Evolutionary conservation across 1,284 basidiomycete species (phyloP).

Genomic region (Marasmius oreades): DNA sequence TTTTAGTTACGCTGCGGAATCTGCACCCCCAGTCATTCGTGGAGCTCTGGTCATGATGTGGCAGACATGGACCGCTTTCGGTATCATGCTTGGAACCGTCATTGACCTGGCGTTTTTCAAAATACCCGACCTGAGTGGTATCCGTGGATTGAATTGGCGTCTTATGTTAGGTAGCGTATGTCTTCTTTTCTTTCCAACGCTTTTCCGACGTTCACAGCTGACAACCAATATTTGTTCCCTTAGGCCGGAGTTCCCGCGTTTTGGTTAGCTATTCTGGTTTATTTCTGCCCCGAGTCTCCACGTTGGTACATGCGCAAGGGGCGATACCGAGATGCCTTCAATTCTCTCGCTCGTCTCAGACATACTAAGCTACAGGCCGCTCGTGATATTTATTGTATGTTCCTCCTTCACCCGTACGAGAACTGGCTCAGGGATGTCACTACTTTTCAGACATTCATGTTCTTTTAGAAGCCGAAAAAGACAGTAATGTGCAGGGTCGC

Average conservation of each 20-base stretch:
- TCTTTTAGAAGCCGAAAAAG: constrained; percentile 22
- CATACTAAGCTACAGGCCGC: constrained; percentile 63
- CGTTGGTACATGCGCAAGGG: constrained; percentile 67
- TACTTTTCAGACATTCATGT: background rate
- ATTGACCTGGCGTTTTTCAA: constrained; percentile 54
- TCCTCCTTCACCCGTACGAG: constrained; percentile 58
- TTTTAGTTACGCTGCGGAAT: constrained; percentile 36
- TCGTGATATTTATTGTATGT: constrained; percentile 55
- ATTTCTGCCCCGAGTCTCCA: constrained; percentile 42
- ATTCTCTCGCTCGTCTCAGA: constrained; percentile 58
- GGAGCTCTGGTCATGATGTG: constrained; percentile 81
- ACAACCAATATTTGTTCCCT: background rate
- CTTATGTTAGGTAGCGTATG: constrained; percentile 58
- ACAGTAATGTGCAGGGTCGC: constrained; percentile 45
- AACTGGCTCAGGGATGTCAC: constrained; percentile 37
- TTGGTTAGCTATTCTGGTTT: constrained; percentile 44
- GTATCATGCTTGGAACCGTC: constrained; percentile 63
- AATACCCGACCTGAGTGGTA: constrained; percentile 39
- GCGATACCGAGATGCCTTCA: constrained; percentile 53
- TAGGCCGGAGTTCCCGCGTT: constrained; percentile 38
- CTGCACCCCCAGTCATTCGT: constrained; percentile 66
- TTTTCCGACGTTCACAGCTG: background rate
- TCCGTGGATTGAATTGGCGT: constrained; percentile 61
- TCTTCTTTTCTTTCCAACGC: constrained; percentile 4
- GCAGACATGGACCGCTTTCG: constrained; percentile 76